Evolutionary conservation across 805 yeast species (phyloP).

Genomic region (Nematodospora valgi): DNA sequence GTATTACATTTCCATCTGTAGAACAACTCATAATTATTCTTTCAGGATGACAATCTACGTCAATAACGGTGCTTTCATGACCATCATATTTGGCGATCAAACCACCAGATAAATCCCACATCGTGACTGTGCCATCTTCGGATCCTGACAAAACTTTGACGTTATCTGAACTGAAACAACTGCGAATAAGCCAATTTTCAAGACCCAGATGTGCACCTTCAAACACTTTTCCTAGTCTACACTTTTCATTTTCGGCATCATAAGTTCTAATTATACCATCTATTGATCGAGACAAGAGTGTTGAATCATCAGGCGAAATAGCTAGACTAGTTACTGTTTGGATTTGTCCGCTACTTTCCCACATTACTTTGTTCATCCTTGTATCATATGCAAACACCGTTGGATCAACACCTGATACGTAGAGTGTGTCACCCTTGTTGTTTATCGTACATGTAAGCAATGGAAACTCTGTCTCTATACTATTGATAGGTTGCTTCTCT

Average conservation of each 20-base stretch:
- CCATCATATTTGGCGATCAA: slow-evolving; percentile 51
- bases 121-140: slow-evolving; percentile 52
- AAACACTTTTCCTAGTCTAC: slow-evolving; percentile 45
- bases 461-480: slow-evolving; percentile 52
- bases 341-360: slow-evolving; percentile 47
- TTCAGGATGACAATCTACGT: slow-evolving; percentile 52
- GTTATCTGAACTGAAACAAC: slow-evolving; percentile 43
- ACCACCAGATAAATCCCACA: slow-evolving; percentile 59
- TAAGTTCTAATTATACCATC: slow-evolving; percentile 57
- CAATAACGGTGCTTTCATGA: slow-evolving; percentile 60
- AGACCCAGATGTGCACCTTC: slow-evolving; percentile 56
- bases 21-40: slow-evolving; percentile 47
- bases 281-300: slow-evolving; percentile 49
- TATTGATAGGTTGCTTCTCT: slow-evolving; percentile 40
- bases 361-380: slow-evolving; percentile 40
- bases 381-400: slow-evolving; percentile 57
- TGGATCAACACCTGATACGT: slow-evolving; percentile 68
- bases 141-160: slow-evolving; percentile 54
- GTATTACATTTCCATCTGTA: slow-evolving; percentile 52
- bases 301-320: slow-evolving; percentile 45
- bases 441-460: slow-evolving; percentile 44
- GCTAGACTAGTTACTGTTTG: slow-evolving; percentile 48
- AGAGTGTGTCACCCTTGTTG: slow-evolving; percentile 42
- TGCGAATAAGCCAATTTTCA: slow-evolving; percentile 51
- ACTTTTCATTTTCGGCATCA: slow-evolving; percentile 43